Conservation (phyloP, 2,329 filamentous ascomycete species). For the Arachnomyces sp. region DNA sequence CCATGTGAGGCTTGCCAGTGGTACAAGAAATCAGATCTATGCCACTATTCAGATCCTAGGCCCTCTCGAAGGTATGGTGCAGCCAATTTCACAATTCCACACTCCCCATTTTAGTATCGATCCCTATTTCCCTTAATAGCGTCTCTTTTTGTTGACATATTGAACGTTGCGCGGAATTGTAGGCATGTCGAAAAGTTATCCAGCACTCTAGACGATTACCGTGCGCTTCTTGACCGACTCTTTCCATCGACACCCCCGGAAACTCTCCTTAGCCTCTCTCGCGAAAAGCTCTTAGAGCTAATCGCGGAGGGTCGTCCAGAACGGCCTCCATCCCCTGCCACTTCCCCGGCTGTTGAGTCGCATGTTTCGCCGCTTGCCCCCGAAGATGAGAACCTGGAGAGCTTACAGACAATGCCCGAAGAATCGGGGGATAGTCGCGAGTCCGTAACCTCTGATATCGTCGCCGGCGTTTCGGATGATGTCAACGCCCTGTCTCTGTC, state of each 20-base stretch:
- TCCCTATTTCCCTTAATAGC: constrained; percentile 37
- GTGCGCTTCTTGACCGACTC: constrained; percentile 52
- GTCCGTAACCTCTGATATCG: constrained; percentile 44
- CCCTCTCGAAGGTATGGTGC: constrained; percentile 64
- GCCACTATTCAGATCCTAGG: constrained; percentile 72
- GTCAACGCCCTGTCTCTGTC: constrained; percentile 59
- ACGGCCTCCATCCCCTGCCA: constrained; percentile 35
- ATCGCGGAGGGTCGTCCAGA: constrained; percentile 39
- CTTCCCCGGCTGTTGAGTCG: constrained; percentile 38
- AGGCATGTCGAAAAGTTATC: constrained; percentile 50
- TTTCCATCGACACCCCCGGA: constrained; percentile 52
- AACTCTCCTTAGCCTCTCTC: constrained; percentile 45
- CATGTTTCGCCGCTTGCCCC: constrained; percentile 33
- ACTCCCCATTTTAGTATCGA: constrained; percentile 13
- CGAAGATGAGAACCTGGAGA: constrained; percentile 48
- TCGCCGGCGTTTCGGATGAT: constrained; percentile 60
- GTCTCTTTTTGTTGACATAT: too few relatives aligned
- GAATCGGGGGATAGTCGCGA: constrained; percentile 41
- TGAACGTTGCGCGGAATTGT: not conserved
- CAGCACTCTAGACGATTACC: constrained; percentile 58
- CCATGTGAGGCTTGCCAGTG: constrained; percentile 77
- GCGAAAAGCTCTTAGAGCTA: constrained; percentile 52
- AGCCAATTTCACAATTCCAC: constrained; percentile 3
- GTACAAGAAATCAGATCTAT: constrained; percentile 69
- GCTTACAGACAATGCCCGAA: constrained; percentile 65